Evolutionary conservation across 2,329 filamentous ascomycete genomes (phyloP).

Genomic region (Penicillium palitans): DNA sequence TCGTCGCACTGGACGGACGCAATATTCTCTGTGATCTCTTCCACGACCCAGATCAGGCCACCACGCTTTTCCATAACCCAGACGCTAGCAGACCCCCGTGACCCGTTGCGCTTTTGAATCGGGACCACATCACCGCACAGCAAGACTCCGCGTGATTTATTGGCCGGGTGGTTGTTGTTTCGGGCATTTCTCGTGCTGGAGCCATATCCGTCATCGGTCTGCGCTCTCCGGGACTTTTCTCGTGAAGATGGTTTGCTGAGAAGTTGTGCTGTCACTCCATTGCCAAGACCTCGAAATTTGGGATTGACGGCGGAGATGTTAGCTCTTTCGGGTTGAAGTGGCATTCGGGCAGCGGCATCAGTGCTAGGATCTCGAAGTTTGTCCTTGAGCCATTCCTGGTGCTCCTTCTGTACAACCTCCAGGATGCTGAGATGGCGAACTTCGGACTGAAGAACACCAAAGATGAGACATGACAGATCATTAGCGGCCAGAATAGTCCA

Average conservation of each 20-base stretch:
- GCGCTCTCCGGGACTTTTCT: conserved; percentile 51
- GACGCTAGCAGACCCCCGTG: conserved; percentile 85
- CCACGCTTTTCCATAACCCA: conserved; percentile 98
- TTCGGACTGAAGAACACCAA: conserved; percentile 96
- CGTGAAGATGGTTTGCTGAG: conserved; percentile 76
- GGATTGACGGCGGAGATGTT: conserved; percentile 39
- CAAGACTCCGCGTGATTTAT: conserved; percentile 81
- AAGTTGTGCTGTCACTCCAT: conserved; percentile 82
- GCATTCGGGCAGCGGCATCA: conserved; percentile 44
- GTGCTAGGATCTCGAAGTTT: conserved; percentile 69
- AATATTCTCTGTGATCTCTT: conserved; percentile 95
- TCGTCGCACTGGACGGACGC: conserved; percentile 75
- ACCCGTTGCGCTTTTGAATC: conserved; percentile 92
- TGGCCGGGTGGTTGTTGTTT: conserved; percentile 66
- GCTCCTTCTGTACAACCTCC: conserved; percentile 88
- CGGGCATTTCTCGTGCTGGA: conserved; percentile 52
- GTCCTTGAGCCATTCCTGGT: conserved; percentile 82
- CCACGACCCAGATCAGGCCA: conserved; percentile 93
- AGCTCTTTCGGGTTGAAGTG: conserved; percentile 37
- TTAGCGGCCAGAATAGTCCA: conserved; percentile 98
- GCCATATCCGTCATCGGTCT: conserved; percentile 59
- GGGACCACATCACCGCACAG: conserved; percentile 97
- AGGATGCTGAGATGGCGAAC: conserved; percentile 92
- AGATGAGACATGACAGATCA: conserved; percentile 93
- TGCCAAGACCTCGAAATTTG: conserved; percentile 63